Evolutionary conservation across 2,329 filamentous ascomycete genomes (phyloP), one percentile per base, ranked within the genome.

Genomic region (Tympanopsis confertula): DNA sequence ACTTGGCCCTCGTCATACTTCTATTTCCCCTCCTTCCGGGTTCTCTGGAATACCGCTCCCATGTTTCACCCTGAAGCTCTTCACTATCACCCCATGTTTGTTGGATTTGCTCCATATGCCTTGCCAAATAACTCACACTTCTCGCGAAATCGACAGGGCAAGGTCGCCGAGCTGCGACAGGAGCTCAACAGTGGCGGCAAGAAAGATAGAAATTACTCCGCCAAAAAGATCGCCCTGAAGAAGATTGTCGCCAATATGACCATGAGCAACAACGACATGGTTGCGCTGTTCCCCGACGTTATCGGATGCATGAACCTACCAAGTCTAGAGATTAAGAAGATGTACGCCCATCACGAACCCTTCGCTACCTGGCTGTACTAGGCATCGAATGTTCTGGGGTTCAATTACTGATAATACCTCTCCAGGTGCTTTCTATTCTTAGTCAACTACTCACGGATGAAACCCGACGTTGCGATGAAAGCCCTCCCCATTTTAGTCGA

Each of bases 191-290:
- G 81, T 61, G 87, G 87, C 56, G 82, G 85, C 48, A 95, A 94
- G 70, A 98, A 96, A 68, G 91, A 98, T 67, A 96, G 95, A 74
- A 94, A 93, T 64, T 82, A 86, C 63, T 74, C 82, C 33, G 78
- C 78, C 47, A 98, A 96, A 71, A 96, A 96, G 74, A 93, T 95
- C 55, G 88, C 91, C 10, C 72, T 98, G 45, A 98, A 98, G 74
- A 95, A 95, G 72, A 96, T 98, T 49, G 91, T 98, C 50, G 91
- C 91, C 57, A 98, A 98, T 58, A 98, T 98, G 91, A 98, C 91
- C 46, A 98, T 98, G 91, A 96, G 89, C 74, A 98, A 98, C 65
- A 98, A 96, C 55, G 91, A 98, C 61, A 98, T 98, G 91, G 83
- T 96, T 39, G 87, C 86, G 28, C 69, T 98, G 38, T 98, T 98